Base-by-base conservation (phyloP, 352 stramenopile genomes). In the Blastocystis sp. region DNA sequence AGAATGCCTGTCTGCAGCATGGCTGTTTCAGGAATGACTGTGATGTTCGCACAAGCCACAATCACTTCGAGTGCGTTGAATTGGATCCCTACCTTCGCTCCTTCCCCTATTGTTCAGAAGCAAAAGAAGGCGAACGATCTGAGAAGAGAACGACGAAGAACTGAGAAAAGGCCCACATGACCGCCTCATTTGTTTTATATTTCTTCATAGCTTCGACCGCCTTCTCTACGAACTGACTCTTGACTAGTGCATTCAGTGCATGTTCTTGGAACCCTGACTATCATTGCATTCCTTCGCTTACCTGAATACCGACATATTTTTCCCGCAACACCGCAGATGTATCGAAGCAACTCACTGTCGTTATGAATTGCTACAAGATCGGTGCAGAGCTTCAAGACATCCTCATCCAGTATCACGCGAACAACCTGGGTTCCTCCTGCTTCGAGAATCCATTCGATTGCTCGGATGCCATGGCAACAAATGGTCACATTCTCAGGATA, bases 361-460 rank as follows among this genome's bases (percentile, higher is more conserved):
- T 81, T 20, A 9, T 47, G 50, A 16, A 13, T 37, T 2, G n/a
- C 13, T 2, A 85, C 53, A 26, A 85, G 56, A 8, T 85, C 53
- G 3, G 16, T 3, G 56, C 73, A 85, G 3, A 66, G 53, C n/a
- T 24, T 2, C 37, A 85, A n/a, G 26, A 66, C 50, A 8, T 39
- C 50, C 37, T 85, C 73, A 30, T 66, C 73, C 18, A 85, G 20
- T 55, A 85, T 64, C 1, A 30, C 7, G 26, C 63, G 34, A 9
- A 50, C 50, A 11, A 66, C n/a, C 43, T n/a, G 37, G 3, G 2
- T 1, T 4, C 26, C 53, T 20, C 50, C 50, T 1, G 47, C 30
- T 24, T 85, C 50, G 4, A 66, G 11, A 13, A 85, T 39, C 73
- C 73, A 85, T n/a, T 68, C n/a, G 16, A 85, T 37, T 8, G 73